Percentiles rank a stretch among this genome's conserved stretches.
phyloP scores from a whole-genome alignment of 1,284 basidiomycete species.

The Melampsora larici-populina region DNA sequence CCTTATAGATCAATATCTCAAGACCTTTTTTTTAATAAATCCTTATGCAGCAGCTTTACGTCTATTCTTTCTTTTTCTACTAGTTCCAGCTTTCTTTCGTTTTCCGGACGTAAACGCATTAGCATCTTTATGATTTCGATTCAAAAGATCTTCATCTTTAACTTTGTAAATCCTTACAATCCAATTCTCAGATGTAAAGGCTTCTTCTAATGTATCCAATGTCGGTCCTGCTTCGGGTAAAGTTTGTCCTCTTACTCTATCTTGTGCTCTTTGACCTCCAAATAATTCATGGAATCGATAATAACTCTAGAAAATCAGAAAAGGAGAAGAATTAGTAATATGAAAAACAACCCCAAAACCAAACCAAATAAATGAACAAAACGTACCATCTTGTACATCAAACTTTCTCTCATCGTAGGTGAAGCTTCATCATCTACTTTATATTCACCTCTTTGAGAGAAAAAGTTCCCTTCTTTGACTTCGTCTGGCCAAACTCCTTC shows the following conservation, averaged over 20 bases:
- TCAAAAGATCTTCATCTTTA: conserved; percentile 87
- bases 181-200: conserved; percentile 97
- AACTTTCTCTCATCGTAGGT: conserved; percentile 85
- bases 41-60: conserved; percentile 34
- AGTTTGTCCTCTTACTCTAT: conserved; percentile 78
- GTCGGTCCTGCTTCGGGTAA: conserved; percentile 73
- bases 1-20: no score
- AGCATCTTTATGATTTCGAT: conserved; percentile 78
- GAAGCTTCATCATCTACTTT: conserved; percentile 83
- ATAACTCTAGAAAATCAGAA: conserved; percentile 31
- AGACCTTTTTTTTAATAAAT: no score
- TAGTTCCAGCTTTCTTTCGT: conserved; percentile 85
- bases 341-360: no score
- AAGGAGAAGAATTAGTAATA: background rate
- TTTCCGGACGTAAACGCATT: conserved; percentile 81
- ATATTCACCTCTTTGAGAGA: conserved; percentile 91
- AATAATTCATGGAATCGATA: conserved; percentile 80
- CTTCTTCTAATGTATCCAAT: conserved; percentile 88
- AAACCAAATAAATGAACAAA: conserved; percentile 52
- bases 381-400: conserved; percentile 97
- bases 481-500: conserved; percentile 99
- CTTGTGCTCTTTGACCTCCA: conserved; percentile 68
- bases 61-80: conserved; percentile 61
- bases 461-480: conserved; percentile 90
- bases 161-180: conserved; percentile 95